Evolutionary conservation across 495 filamentous ascomycete species (phyloP).

Genomic region (Penicillium verhagenii): DNA sequence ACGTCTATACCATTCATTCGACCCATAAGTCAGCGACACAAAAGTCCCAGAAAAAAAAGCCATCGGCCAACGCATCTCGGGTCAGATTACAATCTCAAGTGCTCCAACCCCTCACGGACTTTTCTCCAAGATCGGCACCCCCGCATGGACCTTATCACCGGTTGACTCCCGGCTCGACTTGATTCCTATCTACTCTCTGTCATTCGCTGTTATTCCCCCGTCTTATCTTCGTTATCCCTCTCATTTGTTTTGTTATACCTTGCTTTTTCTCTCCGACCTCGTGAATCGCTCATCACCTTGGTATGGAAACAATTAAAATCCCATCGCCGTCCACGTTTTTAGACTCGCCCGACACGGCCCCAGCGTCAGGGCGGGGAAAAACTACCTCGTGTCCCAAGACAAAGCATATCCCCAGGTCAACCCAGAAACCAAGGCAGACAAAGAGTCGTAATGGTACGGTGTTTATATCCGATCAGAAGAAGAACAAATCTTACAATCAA

Average conservation of each 20-base stretch:
- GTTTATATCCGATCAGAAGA: constrained; percentile 10
- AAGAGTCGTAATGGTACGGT: constrained; percentile 80
- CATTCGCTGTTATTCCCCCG: constrained; percentile 10
- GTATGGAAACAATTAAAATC: constrained; percentile 63
- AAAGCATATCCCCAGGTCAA: constrained; percentile 18
- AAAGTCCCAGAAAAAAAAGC: too few species aligned
- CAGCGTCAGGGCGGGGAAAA: constrained; percentile 29
- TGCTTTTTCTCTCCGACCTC: not conserved
- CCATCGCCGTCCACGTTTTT: constrained; percentile 63
- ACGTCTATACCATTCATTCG: too few species aligned
- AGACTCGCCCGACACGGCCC: constrained; percentile 38
- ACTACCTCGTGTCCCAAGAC: constrained; percentile 32
- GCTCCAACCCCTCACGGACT: constrained; percentile 1
- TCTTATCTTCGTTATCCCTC: constrained; percentile 12
- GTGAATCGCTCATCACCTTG: constrained; percentile 13
- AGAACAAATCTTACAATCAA: constrained; percentile 1
- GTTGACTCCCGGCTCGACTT: not conserved
- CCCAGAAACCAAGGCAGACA: constrained; percentile 68
- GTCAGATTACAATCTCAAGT: not conserved
- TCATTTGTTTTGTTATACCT: not conserved
- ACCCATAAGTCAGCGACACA: too few species aligned
- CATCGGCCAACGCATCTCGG: not conserved
- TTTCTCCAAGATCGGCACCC: constrained; percentile 12
- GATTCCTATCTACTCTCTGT: constrained; percentile 5
- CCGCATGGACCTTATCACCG: constrained; percentile 22